phyloP scores from a whole-genome alignment of 129 eudicot species.

The Sambucus nigra region DNA sequence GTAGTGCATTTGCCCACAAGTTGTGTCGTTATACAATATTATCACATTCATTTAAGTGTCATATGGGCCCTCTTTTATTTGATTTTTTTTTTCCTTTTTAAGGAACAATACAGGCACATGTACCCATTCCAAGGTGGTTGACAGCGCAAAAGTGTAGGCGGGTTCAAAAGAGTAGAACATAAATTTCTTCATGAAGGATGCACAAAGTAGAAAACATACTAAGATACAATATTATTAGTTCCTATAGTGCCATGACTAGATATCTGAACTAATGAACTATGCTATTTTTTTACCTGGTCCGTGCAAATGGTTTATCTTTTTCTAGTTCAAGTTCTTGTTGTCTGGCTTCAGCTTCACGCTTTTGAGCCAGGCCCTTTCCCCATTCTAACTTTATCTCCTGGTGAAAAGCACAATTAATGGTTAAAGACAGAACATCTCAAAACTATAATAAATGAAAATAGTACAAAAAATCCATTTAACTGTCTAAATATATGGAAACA shows the following conservation, averaged over 20 bases:
- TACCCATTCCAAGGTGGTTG: too few species aligned
- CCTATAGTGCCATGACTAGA: not conserved
- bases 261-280: not conserved
- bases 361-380: conserved; percentile 98
- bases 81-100: too few species aligned
- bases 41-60: too few species aligned
- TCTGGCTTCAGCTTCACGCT: conserved; percentile 83
- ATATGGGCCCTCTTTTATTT: too few species aligned
- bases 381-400: conserved; percentile 90
- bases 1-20: too few species aligned
- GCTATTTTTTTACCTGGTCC: conserved; percentile 53
- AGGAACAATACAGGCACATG: too few species aligned
- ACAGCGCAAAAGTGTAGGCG: too few species aligned
- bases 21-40: too few species aligned
- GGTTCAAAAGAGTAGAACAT: not conserved
- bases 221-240: not conserved
- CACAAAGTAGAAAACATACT: not conserved
- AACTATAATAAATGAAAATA: not conserved
- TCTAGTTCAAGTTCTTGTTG: conserved; percentile 66
- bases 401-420: conserved; percentile 9
- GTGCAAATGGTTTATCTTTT: conserved; percentile 88
- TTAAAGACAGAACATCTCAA: too few species aligned
- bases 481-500: not conserved
- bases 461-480: not conserved
- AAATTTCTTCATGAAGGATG: not conserved